These are phyloP conservation scores for Pythium grandisporangium DNA, from an alignment of 352 stramenopile species.

Conservation along the genomic window DNA sequence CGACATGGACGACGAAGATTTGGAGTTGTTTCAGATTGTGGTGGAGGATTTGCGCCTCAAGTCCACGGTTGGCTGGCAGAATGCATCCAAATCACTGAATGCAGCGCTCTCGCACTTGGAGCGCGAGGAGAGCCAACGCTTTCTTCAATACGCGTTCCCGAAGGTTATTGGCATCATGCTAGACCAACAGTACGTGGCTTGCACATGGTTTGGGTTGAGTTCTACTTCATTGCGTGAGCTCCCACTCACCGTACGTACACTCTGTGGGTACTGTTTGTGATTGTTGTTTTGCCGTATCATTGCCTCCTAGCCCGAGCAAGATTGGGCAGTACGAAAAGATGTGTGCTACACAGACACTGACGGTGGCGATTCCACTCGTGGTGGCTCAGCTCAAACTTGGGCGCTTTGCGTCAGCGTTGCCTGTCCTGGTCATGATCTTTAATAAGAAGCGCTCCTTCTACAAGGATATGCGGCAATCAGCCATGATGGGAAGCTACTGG, in stretches of 20 bases:
- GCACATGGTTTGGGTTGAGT: not conserved
- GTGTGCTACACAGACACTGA: constrained; percentile 73
- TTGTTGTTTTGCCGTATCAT: too few relatives aligned
- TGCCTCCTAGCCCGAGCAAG: constrained; percentile 83
- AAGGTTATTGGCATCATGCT: constrained; percentile 88
- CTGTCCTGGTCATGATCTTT: constrained; percentile 74
- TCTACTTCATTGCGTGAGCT: too few relatives aligned
- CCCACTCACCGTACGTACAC: too few relatives aligned
- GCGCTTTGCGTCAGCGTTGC: constrained; percentile 50
- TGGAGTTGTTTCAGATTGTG: constrained; percentile 79
- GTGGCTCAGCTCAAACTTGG: constrained; percentile 65
- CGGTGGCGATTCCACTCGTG: constrained; percentile 55
- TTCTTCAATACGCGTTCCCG: constrained; percentile 66
- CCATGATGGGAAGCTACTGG: constrained; percentile 87
- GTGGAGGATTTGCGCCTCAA: constrained; percentile 81
- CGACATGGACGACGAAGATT: constrained; percentile 76
- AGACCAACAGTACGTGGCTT: constrained; percentile 78
- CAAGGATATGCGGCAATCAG: constrained; percentile 78
- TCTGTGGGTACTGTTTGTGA: too few relatives aligned
- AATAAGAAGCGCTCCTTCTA: constrained; percentile 89
- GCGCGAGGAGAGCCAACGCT: constrained; percentile 58
- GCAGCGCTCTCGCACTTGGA: constrained; percentile 62
- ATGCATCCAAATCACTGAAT: constrained; percentile 80
- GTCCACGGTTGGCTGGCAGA: constrained; percentile 87
- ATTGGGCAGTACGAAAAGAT: constrained; percentile 82